Evolutionary conservation across 352 stramenopile species (phyloP).

Genomic region (Pilasporangium apinafurcum): DNA sequence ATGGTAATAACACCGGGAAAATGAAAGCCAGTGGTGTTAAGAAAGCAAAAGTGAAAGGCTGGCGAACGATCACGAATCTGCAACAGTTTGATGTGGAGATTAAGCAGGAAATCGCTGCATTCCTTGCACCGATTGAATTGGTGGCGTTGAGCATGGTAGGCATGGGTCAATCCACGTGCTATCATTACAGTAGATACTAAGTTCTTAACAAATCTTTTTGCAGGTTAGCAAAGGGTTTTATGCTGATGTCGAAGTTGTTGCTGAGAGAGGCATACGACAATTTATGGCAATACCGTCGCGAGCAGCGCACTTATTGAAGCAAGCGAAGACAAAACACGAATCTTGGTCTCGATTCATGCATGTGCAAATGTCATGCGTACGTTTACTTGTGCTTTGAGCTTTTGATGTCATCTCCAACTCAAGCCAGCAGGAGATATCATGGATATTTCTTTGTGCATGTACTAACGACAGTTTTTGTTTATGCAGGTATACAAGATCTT

Average conservation of each 20-base stretch:
- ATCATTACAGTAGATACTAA: constrained; percentile 9
- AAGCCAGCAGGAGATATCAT: too few species aligned
- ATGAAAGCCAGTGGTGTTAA: neutral
- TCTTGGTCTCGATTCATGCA: constrained; percentile 67
- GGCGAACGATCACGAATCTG: constrained; percentile 31
- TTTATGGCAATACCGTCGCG: constrained; percentile 29
- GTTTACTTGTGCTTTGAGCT: neutral
- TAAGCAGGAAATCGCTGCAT: constrained; percentile 38
- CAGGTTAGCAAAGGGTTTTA: constrained; percentile 44
- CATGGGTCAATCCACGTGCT: neutral
- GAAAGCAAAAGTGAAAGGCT: constrained; percentile 1
- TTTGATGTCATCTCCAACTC: too few species aligned
- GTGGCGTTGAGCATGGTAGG: constrained; percentile 56
- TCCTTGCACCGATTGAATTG: constrained; percentile 30
- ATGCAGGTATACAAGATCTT: constrained; percentile 61
- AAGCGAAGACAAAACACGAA: constrained; percentile 31
- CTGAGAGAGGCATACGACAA: constrained; percentile 24
- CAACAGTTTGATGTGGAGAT: constrained; percentile 39
- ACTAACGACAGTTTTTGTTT: neutral
- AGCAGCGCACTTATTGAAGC: constrained; percentile 33
- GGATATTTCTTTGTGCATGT: neutral
- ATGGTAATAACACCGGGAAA: neutral
- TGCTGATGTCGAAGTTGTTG: constrained; percentile 40
- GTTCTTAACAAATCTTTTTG: constrained; percentile 3
- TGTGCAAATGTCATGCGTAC: constrained; percentile 64